Base-by-base conservation (phyloP, 176 grass and related monocot genomes). In the Eleusine indica region DNA sequence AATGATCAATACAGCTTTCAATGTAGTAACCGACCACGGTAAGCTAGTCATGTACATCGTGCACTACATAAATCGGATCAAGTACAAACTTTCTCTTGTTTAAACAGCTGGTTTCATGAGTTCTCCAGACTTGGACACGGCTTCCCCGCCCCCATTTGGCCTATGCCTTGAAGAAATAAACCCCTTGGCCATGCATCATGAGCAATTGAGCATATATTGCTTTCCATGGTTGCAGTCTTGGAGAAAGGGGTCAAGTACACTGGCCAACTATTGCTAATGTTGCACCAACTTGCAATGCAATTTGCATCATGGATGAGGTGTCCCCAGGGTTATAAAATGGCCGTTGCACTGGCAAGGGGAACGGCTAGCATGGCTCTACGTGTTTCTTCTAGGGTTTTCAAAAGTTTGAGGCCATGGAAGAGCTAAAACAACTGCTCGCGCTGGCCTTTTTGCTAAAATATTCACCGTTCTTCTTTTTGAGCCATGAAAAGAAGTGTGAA, bases 311-410 rank as follows among this genome's bases (percentile, higher is more conserved):
- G 5, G 61, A 62, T 83, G 80, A 82, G 84, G 84, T 86, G 88
- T 83, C 84, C 68, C 52, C 46, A 15, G 65, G 47, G 67, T 82
- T 86, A 82, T 86, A 83, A 83, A 86, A 40, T 79, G 29, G 68
- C 60, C 60, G 58, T 61, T 74, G 42, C 73, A 83, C 32, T 86
- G 83, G 74, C 79, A 74, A 86, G 47, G 28, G 28, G 70, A 28
- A 86, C 43, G 77, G 77, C 77, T 46, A 37, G 47, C 69, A 46
- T 80, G 70, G 80, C 75, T 87, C 84, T 74, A 83, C 80, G 80
- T 87, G 89, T 80, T 80, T 25, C 65, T 29, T 87, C 89, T 90
- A 76, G 84, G 84, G 53, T 57, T 90, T 87, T 32, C 80, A 64
- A 49, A 90, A 78, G 79, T 41, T 46, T 46, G 35, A 51, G 67